Evolutionary conservation across 768 basidiomycete genomes (phyloP).

Genomic region (Floccularia luteovirens): DNA sequence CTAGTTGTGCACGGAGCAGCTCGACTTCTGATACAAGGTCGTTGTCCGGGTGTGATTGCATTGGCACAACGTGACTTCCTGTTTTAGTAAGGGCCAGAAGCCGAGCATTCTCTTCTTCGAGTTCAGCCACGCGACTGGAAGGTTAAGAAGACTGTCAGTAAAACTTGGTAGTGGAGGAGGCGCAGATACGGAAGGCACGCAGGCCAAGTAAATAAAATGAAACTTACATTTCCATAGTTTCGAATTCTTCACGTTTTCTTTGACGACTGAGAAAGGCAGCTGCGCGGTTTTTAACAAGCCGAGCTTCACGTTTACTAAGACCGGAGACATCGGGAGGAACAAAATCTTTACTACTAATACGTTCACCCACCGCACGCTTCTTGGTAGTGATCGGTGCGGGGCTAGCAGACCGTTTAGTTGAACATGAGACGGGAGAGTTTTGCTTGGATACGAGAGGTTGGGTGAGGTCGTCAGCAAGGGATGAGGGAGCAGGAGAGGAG

Average conservation of each 20-base stretch:
- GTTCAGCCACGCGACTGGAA: slow-evolving; percentile 70
- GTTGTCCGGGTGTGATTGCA: slow-evolving; percentile 19
- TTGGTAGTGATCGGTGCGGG: slow-evolving; percentile 29
- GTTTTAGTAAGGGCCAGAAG: slow-evolving; percentile 54
- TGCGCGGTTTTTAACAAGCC: slow-evolving; percentile 87
- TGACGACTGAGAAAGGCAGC: slow-evolving; percentile 89
- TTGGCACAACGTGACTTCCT: slow-evolving; percentile 18
- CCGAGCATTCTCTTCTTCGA: slow-evolving; percentile 79
- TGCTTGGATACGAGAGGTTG: slow-evolving; percentile 24
- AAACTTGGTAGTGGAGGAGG: slow-evolving; percentile 4
- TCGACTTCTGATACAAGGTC: slow-evolving; percentile 55
- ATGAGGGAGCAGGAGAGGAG: slow-evolving; percentile 23
- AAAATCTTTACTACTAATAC: slow-evolving; percentile 70
- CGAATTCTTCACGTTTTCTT: slow-evolving; percentile 88
- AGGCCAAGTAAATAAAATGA: slow-evolving; percentile 10
- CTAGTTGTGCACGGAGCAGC: slow-evolving; percentile 56
- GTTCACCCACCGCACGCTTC: slow-evolving; percentile 41
- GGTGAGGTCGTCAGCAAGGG: slow-evolving; percentile 15
- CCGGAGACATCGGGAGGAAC: slow-evolving; percentile 85
- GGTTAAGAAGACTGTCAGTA: slow-evolving; percentile 13
- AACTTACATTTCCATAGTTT: slow-evolving; percentile 83
- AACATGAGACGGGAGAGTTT: slow-evolving; percentile 14
- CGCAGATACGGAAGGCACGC: slow-evolving; percentile 8
- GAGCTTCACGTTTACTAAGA: slow-evolving; percentile 84
- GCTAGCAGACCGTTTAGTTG: slow-evolving; percentile 38